Conservation (phyloP, 2,329 filamentous ascomycete genomes). For the Graphium sp. region DNA sequence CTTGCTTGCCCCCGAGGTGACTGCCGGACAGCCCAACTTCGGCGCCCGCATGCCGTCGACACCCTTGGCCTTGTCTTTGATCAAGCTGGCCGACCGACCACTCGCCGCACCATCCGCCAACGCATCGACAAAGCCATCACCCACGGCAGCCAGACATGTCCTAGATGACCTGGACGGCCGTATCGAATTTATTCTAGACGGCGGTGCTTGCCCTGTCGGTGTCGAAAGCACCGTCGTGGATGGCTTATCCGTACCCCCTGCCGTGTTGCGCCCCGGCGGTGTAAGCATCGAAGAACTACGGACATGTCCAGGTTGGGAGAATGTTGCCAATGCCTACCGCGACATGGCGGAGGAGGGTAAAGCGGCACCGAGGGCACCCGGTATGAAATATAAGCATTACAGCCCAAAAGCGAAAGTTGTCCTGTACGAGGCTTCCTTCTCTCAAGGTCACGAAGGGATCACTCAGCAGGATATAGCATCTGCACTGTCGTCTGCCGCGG, state of each 20-base stretch:
- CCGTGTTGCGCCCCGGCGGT: slow-evolving; percentile 73
- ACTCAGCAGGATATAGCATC: slow-evolving; percentile 15
- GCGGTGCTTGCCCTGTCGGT: slow-evolving; percentile 71
- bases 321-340: slow-evolving; percentile 60
- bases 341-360: slow-evolving; percentile 53
- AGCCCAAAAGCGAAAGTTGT: slow-evolving; percentile 78
- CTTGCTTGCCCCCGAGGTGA: slow-evolving; percentile 75
- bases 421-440: slow-evolving; percentile 49
- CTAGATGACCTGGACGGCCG: slow-evolving; percentile 66
- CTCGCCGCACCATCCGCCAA: slow-evolving; percentile 90
- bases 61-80: slow-evolving; percentile 72
- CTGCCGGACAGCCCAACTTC: slow-evolving; percentile 69
- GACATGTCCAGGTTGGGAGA: slow-evolving; percentile 63
- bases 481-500: slow-evolving; percentile 10
- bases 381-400: slow-evolving; percentile 99
- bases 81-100: slow-evolving; percentile 59
- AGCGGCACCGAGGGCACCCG: slow-evolving; percentile 61
- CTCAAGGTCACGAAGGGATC: slow-evolving; percentile 16
- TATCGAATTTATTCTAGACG: slow-evolving; percentile 79
- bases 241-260: slow-evolving; percentile 64
- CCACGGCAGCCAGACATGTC: slow-evolving; percentile 82
- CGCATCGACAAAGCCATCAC: slow-evolving; percentile 81
- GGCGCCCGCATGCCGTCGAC: slow-evolving; percentile 81
- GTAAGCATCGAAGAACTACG: slow-evolving; percentile 68
- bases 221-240: slow-evolving; percentile 97